Conservation (phyloP, 1,139 yeast species). For the Lodderomyces elongisporus region DNA sequence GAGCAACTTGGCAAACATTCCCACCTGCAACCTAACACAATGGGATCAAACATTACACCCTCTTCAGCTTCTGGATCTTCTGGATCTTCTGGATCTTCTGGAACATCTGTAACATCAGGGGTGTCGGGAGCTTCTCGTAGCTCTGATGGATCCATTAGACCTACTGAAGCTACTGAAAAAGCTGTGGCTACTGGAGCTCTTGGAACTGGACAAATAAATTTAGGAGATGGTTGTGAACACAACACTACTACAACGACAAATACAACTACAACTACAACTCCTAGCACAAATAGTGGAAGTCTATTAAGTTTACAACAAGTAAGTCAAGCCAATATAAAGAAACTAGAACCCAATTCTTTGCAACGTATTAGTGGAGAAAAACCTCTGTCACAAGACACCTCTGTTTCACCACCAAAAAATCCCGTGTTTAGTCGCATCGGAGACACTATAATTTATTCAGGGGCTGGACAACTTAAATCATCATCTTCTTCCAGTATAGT, state of each 20-base stretch:
- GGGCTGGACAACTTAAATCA: constrained; percentile 1
- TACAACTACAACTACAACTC: no score
- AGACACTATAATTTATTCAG: no score
- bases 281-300: no score
- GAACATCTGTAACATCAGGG: no score
- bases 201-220: no score
- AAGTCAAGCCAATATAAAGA: neutral
- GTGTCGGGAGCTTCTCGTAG: no score
- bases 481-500: constrained; percentile 2
- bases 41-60: no score
- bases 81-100: no score
- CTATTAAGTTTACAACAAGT: neutral
- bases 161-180: neutral
- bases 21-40: neutral
- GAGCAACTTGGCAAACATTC: neutral
- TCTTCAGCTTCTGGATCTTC: no score
- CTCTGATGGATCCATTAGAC: no score
- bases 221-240: no score
- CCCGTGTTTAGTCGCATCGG: neutral
- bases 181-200: neutral
- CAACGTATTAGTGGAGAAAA: neutral
- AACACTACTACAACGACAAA: no score
- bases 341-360: neutral
- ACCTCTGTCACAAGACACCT: neutral
- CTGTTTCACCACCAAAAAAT: neutral